A percentile compares a stretch with the other conserved stretches of the same genome.
Evolutionary conservation across 1,284 basidiomycete genomes (phyloP).

Genomic region (Cerioporus squamosus): DNA sequence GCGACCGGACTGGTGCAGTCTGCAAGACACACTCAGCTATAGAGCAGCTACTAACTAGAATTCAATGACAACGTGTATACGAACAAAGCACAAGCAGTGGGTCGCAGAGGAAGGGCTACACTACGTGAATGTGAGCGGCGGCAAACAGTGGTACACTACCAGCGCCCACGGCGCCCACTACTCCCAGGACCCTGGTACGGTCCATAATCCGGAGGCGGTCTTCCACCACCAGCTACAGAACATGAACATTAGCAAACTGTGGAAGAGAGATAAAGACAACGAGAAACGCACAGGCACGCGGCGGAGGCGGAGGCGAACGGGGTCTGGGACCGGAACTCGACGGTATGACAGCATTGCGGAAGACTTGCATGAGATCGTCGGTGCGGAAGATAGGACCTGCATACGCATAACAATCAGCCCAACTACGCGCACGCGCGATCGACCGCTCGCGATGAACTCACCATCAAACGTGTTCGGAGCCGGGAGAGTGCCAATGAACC

Average conservation of each 20-base stretch:
- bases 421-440: conserved; percentile 10
- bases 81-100: neutral
- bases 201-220: conserved; percentile 50
- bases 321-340: conserved; percentile 46
- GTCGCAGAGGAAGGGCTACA: neutral
- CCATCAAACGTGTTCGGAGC: conserved; percentile 78
- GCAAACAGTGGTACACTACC: conserved; percentile 12
- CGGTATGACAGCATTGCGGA: conserved; percentile 80
- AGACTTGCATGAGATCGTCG: conserved; percentile 84
- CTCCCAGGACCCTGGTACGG: conserved; percentile 45
- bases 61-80: neutral
- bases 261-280: neutral
- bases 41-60: too few species aligned
- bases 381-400: conserved; percentile 85
- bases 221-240: conserved; percentile 31
- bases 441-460: conserved; percentile 46
- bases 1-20: too few species aligned
- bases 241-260: neutral
- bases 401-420: conserved; percentile 1
- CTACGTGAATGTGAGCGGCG: neutral
- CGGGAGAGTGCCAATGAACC: conserved; percentile 85
- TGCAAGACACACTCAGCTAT: too few species aligned
- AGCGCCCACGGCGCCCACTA: conserved; percentile 36
- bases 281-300: conserved; percentile 42
- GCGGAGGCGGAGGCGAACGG: conserved; percentile 53